These are phyloP conservation scores for Hypoxylon crocopeplum DNA, from an alignment of 495 filamentous ascomycete species.

Conservation along the genomic window DNA sequence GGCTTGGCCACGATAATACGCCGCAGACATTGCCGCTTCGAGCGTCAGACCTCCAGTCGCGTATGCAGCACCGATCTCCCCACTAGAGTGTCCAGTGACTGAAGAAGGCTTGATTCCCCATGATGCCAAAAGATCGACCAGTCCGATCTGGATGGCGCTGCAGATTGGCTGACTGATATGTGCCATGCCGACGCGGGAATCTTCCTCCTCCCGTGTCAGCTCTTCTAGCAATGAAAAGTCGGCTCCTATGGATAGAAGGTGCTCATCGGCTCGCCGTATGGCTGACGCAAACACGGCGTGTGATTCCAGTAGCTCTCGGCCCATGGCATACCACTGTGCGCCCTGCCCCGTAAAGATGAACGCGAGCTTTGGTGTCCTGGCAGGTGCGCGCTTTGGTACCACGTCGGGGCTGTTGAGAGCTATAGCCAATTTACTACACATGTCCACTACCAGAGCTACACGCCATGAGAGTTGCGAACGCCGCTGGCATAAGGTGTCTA, in stretches of 20 bases:
- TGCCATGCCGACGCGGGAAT: slow-evolving; percentile 51
- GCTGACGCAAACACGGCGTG: slow-evolving; percentile 47
- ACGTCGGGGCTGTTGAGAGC: slow-evolving; percentile 44
- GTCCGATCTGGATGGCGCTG: slow-evolving; percentile 56
- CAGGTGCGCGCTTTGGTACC: slow-evolving; percentile 34
- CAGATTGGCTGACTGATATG: slow-evolving; percentile 57
- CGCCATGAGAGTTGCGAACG: slow-evolving; percentile 49
- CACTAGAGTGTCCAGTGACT: slow-evolving; percentile 68
- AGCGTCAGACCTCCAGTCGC: slow-evolving; percentile 53
- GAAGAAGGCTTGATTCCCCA: slow-evolving; percentile 60
- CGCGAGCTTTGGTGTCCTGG: slow-evolving; percentile 45
- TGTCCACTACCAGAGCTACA: slow-evolving; percentile 44
- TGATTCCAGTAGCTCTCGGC: slow-evolving; percentile 52
- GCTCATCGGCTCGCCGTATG: slow-evolving; percentile 42
- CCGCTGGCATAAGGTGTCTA: slow-evolving; percentile 49
- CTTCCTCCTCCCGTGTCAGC: slow-evolving; percentile 44
- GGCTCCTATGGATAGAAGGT: slow-evolving; percentile 40
- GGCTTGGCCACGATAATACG: slow-evolving; percentile 52
- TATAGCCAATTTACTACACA: slow-evolving; percentile 45
- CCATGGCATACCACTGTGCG: slow-evolving; percentile 63
- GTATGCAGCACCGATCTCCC: slow-evolving; percentile 65
- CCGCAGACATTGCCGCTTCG: slow-evolving; percentile 59
- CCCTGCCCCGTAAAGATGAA: slow-evolving; percentile 56
- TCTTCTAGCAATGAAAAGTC: slow-evolving; percentile 47
- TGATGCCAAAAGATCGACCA: slow-evolving; percentile 59